Conservation (phyloP, 106 monocot genomes). For the Alisma plantagoaquatica region DNA sequence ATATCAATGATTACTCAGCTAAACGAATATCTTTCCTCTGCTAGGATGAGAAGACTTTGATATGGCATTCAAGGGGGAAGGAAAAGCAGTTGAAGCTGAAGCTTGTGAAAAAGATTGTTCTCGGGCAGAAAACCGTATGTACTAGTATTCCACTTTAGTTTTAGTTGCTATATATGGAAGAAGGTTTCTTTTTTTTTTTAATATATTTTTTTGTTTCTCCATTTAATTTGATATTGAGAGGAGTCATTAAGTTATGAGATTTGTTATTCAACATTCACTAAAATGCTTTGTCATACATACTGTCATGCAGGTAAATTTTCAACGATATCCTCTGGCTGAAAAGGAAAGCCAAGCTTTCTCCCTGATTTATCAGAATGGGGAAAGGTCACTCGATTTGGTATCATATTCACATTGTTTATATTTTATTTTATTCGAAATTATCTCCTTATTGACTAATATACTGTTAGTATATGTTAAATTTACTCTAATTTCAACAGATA, state of each 20-base stretch:
- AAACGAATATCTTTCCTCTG: no score
- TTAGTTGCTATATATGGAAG: constrained; percentile 1
- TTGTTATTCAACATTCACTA: no score
- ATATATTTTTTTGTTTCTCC: neutral
- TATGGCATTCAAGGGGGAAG: constrained; percentile 63
- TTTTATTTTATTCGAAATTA: constrained; percentile 18
- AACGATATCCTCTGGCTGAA: constrained; percentile 32
- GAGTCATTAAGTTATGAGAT: no score
- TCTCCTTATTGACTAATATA: neutral
- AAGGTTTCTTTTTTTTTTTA: neutral
- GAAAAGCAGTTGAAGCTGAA: constrained; percentile 55
- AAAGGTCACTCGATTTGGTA: constrained; percentile 28
- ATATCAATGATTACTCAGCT: no score
- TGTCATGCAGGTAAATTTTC: constrained; percentile 66
- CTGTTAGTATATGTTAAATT: neutral
- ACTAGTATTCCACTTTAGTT: neutral
- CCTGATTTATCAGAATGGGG: constrained; percentile 53
- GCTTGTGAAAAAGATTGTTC: constrained; percentile 43
- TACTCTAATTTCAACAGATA: constrained; percentile 31
- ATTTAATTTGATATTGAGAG: no score
- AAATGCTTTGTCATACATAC: neutral
- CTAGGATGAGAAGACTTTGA: constrained; percentile 67
- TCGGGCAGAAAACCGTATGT: constrained; percentile 68
- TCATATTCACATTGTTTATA: neutral
- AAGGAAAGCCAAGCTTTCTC: constrained; percentile 59